Conservation (phyloP, 306 rosid species). For the Corylus heterophylla region DNA sequence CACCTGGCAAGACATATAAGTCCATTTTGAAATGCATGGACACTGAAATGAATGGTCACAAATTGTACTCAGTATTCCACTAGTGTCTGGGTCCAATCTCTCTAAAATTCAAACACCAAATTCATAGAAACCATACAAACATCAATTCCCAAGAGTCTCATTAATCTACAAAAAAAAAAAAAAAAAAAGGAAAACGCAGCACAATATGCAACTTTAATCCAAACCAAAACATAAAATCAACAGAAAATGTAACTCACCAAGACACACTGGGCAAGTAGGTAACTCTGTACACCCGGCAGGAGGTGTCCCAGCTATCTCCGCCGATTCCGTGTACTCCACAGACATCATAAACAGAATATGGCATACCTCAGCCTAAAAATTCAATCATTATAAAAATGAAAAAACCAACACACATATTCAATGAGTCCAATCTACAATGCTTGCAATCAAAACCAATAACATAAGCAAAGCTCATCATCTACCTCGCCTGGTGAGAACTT, state of each 20-base stretch:
- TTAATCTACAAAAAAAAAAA: not conserved
- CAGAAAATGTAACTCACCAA: constrained; percentile 56
- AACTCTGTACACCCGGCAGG: constrained; percentile 71
- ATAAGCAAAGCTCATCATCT: not conserved
- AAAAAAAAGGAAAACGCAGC: not conserved
- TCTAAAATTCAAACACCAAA: constrained; percentile 51
- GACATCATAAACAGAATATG: constrained; percentile 69
- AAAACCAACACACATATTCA: constrained; percentile 6
- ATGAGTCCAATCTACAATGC: not conserved
- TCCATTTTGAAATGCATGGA: constrained; percentile 94
- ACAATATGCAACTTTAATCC: constrained; percentile 3
- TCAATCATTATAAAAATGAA: not conserved
- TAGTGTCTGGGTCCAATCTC: constrained; percentile 78
- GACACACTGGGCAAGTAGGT: constrained; percentile 95
- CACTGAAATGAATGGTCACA: constrained; percentile 96
- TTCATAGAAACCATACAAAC: constrained; percentile 12
- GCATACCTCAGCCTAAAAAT: constrained; percentile 83
- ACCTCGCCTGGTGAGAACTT: constrained; percentile 83
- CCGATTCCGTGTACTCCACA: constrained; percentile 81
- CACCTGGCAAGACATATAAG: constrained; percentile 87
- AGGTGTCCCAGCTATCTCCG: constrained; percentile 75
- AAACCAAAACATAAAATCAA: constrained; percentile 6
- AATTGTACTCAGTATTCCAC: constrained; percentile 77
- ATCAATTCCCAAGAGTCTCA: constrained; percentile 13
- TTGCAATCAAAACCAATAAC: not conserved